Evolutionary conservation across 2,329 filamentous ascomycete genomes (phyloP), one percentile per base, ranked within the genome.

Genomic region (Fusarium circinatum): DNA sequence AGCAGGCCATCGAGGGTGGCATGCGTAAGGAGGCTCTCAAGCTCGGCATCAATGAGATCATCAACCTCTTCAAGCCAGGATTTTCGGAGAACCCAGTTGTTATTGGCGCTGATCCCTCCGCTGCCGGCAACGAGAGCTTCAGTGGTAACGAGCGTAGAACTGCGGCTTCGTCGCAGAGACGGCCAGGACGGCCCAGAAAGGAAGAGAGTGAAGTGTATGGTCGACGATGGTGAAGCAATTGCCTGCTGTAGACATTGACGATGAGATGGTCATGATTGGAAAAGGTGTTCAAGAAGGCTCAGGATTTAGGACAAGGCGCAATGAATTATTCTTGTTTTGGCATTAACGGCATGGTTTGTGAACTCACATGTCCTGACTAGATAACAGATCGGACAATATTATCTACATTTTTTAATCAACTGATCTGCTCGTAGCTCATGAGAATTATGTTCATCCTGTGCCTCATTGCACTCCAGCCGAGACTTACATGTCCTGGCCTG

Each of bases 31-130:
- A 85, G 62, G 89, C 91, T 22, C 90, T 93, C 80, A 98, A 98
- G 85, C 87, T 99, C 56, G 94, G 92, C 54, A 92, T 98, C 89
- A 92, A 95, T 80, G 96, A 99, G 83, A 97, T 99, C 82, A 88
- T 99, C 82, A 92, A 94, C 56, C 88, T 99, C 64, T 99, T 99
- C 85, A 91, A 90, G 71, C 90, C 91, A 36, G 92, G 94, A 78
- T 70, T 75, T 11, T 68, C 76, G 49, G 71, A 74, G 20, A 73
- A 71, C 28, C 60, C 65, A 24, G 61, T 56, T 45, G 44, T 76
- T n/a, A 52, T 77, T 62, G 74, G 74, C 10, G 62, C 55, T 30
- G 73, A 67, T 34, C 76, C 72, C 28, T 75, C 78, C 28, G 42
- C 36, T 17, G 62, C 66, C 18, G 55, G 67, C 6, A 66, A 58